Conservation (phyloP, 495 filamentous ascomycete genomes). For the Aspergillus asperescens region DNA sequence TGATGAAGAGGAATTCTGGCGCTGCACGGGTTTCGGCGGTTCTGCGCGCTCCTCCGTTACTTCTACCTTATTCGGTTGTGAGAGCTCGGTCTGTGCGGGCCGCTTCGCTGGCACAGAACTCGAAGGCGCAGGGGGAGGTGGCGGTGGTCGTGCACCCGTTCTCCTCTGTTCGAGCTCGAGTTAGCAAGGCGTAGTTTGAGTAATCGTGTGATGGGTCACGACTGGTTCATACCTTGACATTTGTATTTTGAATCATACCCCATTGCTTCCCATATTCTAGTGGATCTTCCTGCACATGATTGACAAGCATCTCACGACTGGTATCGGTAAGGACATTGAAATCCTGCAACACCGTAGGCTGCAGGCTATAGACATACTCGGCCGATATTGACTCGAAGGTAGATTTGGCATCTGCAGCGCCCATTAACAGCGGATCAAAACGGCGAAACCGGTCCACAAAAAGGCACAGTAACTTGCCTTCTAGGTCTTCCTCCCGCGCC, state of each 20-base stretch:
- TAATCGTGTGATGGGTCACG: background rate
- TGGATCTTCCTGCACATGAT: slow-evolving; percentile 56
- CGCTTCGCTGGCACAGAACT: slow-evolving; percentile 33
- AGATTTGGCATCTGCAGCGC: slow-evolving; percentile 54
- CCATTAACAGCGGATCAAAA: background rate
- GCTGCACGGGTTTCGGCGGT: slow-evolving; percentile 21
- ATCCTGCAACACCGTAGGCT: slow-evolving; percentile 65
- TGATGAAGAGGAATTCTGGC: slow-evolving; percentile 25
- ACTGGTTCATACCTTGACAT: slow-evolving; percentile 46
- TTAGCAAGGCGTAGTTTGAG: slow-evolving; percentile 11
- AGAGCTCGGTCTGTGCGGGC: slow-evolving; percentile 25
- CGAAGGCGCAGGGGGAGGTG: slow-evolving; percentile 25
- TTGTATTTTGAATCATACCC: slow-evolving; percentile 64
- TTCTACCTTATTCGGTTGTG: slow-evolving; percentile 22
- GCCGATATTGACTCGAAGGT: slow-evolving; percentile 65
- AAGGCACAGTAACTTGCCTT: slow-evolving; percentile 45
- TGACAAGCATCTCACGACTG: slow-evolving; percentile 51
- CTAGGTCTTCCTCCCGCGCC: slow-evolving; percentile 71
- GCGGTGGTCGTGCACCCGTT: slow-evolving; percentile 35
- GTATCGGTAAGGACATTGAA: slow-evolving; percentile 68
- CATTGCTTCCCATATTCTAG: slow-evolving; percentile 54
- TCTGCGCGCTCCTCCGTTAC: slow-evolving; percentile 27
- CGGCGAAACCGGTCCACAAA: background rate
- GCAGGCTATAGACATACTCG: slow-evolving; percentile 84
- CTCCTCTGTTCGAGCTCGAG: slow-evolving; percentile 38